Percentiles rank a stretch among this genome's conserved stretches.
Evolutionary conservation across 1,139 yeast genomes (phyloP).

Genomic region (Diutina pseudorugosa): DNA sequence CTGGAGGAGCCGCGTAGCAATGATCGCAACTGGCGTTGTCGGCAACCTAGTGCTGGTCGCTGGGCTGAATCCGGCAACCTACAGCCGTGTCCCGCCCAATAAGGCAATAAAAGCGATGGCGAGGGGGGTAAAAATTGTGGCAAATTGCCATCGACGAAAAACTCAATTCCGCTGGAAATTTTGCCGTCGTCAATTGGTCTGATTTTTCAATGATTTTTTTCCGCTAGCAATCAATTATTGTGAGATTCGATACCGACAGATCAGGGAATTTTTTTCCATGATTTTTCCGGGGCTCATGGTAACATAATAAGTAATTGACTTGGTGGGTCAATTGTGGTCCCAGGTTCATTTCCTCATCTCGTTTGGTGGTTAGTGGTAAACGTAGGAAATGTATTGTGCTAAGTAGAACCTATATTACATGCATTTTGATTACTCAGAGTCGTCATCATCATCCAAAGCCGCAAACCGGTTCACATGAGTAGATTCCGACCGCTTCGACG

Average conservation of each 20-base stretch:
- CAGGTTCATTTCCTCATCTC: too few species aligned
- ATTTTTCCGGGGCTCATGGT: too few species aligned
- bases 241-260: too few species aligned
- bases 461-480: constrained; percentile 4
- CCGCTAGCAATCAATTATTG: too few species aligned
- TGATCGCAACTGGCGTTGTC: not conserved
- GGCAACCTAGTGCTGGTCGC: not conserved
- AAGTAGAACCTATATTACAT: constrained; percentile 3
- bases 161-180: too few species aligned
- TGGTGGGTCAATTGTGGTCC: too few species aligned
- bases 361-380: too few species aligned
- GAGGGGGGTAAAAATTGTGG: too few species aligned
- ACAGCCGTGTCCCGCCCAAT: not conserved
- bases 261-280: too few species aligned
- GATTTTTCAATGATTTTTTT: too few species aligned
- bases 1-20: not conserved
- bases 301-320: too few species aligned
- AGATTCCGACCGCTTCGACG: constrained; percentile 4
- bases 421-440: constrained; percentile 1
- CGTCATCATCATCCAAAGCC: constrained; percentile 2
- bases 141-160: too few species aligned
- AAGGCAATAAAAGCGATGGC: not conserved
- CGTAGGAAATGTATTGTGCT: not conserved
- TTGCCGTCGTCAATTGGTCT: not conserved
- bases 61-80: not conserved